A percentile compares a stretch with the other conserved stretches of the same genome.
These are phyloP conservation scores for Malus hybrid DNA, from an alignment of 331 rosid genomes.

Conservation along the genomic window DNA sequence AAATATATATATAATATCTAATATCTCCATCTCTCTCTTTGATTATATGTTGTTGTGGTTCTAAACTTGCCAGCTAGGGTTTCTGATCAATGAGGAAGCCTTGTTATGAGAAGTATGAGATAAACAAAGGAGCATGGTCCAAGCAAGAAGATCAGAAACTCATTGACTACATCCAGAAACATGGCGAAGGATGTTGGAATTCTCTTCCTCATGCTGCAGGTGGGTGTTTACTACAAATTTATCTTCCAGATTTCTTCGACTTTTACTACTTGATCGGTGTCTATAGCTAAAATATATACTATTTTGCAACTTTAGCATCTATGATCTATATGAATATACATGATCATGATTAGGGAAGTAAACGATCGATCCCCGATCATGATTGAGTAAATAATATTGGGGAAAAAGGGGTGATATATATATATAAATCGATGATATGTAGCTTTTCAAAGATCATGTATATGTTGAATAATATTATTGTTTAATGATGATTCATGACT, in stretches of 20 bases:
- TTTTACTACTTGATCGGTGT: not conserved
- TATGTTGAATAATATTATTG: not conserved
- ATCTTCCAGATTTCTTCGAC: not conserved
- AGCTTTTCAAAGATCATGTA: not conserved
- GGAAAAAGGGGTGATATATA: not conserved
- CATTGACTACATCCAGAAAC: slow-evolving; percentile 36
- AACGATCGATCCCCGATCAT: not conserved
- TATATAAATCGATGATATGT: no score
- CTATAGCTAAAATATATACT: not conserved
- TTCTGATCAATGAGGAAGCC: slow-evolving; percentile 45
- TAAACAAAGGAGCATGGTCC: slow-evolving; percentile 67
- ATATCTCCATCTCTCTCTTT: no score
- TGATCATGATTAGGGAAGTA: not conserved
- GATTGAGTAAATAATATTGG: not conserved
- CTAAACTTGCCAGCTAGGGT: not conserved
- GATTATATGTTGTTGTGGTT: not conserved
- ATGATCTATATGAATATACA: not conserved
- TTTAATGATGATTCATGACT: no score
- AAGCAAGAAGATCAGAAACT: slow-evolving; percentile 71
- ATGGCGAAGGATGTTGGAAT: slow-evolving; percentile 67
- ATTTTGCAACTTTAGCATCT: not conserved
- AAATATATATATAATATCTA: not conserved
- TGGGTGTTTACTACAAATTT: not conserved
- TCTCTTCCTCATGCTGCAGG: slow-evolving; percentile 74
- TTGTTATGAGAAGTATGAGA: slow-evolving; percentile 45